A percentile compares a stretch with the other conserved stretches of the same genome.
phyloP scores from a whole-genome alignment of 2,329 filamentous ascomycete genomes.

The Monilinia fructigena region DNA sequence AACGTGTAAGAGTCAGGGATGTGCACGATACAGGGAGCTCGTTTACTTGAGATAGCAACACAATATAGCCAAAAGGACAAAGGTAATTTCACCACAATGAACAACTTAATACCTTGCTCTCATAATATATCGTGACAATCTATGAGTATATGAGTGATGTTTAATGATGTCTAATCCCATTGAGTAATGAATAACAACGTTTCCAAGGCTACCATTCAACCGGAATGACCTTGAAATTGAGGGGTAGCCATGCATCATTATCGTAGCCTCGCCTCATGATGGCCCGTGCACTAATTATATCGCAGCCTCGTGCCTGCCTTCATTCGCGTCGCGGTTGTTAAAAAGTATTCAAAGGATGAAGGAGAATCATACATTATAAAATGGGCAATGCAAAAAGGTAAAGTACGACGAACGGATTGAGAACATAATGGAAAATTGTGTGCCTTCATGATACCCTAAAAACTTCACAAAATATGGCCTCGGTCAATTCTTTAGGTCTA shows the following conservation, averaged over 20 bases:
- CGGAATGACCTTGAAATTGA: too few species aligned
- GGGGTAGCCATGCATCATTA: not conserved
- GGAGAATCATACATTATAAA: not conserved
- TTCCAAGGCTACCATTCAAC: too few species aligned
- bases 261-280: not conserved
- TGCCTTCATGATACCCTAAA: slow-evolving; percentile 28
- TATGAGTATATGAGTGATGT: too few species aligned
- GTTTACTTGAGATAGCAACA: too few species aligned
- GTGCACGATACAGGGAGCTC: too few species aligned
- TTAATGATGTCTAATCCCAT: too few species aligned
- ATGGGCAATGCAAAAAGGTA: not conserved
- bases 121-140: not conserved
- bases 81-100: not conserved
- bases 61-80: too few species aligned
- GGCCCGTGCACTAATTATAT: not conserved
- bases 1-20: too few species aligned
- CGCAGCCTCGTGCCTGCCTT: slow-evolving; percentile 6
- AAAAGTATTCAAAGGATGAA: not conserved
- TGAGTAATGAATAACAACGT: too few species aligned
- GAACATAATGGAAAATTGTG: slow-evolving; percentile 12
- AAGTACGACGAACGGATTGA: not conserved
- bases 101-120: not conserved
- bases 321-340: not conserved
- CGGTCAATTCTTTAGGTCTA: slow-evolving; percentile 84
- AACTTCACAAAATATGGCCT: slow-evolving; percentile 64